Conservation (phyloP, 371 early-diverging fungal genomes). For the Rhizopus stolonifer region DNA sequence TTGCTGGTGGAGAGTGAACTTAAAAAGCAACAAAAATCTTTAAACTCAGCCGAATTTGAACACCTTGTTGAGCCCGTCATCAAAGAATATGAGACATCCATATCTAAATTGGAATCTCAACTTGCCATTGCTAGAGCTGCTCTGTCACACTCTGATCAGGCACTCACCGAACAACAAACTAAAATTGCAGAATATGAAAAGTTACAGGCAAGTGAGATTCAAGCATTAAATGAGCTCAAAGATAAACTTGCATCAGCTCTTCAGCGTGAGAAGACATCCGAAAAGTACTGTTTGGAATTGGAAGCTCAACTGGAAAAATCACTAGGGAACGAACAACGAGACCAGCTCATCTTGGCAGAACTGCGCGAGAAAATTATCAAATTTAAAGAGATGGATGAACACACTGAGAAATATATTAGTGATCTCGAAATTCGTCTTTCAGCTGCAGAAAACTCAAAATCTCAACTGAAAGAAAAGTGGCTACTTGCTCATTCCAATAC, state of each 20-base stretch:
- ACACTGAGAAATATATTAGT: constrained; percentile 39
- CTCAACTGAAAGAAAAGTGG: constrained; percentile 1
- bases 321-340: constrained; percentile 13
- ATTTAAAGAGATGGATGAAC: constrained; percentile 33
- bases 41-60: constrained; percentile 43
- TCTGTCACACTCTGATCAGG: constrained; percentile 40
- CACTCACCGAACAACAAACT: constrained; percentile 46
- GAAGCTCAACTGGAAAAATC: constrained; percentile 19
- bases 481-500: not conserved
- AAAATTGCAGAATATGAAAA: constrained; percentile 26
- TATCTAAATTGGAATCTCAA: constrained; percentile 53
- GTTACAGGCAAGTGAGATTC: constrained; percentile 10
- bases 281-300: constrained; percentile 17
- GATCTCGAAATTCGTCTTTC: constrained; percentile 33
- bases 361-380: constrained; percentile 33
- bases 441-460: not conserved
- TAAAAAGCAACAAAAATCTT: not conserved
- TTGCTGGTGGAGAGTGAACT: constrained; percentile 18
- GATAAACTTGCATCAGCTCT: constrained; percentile 16
- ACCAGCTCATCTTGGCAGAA: constrained; percentile 27
- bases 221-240: constrained; percentile 20
- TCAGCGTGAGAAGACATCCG: constrained; percentile 23
- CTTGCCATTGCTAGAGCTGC: constrained; percentile 53
- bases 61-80: constrained; percentile 65
- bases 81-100: constrained; percentile 61